phyloP scores from a whole-genome alignment of 768 basidiomycete genomes.

The Boletus barrowsii region DNA sequence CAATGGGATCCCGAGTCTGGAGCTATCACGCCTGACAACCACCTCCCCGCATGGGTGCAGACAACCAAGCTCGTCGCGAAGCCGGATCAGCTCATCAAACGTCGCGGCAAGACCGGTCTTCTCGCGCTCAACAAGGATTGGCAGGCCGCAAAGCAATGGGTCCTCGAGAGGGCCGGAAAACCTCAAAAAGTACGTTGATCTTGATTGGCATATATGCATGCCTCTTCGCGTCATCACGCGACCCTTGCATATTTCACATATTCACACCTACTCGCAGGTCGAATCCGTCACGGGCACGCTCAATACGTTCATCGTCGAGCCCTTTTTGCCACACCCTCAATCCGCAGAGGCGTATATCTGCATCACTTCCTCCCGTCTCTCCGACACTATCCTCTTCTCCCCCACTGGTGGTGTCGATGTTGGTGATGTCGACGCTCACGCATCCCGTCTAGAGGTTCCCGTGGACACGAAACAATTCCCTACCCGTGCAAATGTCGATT shows the following conservation, averaged over 20 bases:
- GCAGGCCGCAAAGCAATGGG: conserved; percentile 86
- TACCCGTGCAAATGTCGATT: conserved; percentile 71
- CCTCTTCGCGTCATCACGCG: conserved; percentile 24
- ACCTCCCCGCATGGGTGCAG: conserved; percentile 79
- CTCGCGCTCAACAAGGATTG: conserved; percentile 92
- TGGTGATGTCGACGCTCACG: conserved; percentile 97
- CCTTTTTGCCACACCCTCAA: conserved; percentile 94
- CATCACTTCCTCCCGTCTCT: conserved; percentile 92
- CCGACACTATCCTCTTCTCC: conserved; percentile 96
- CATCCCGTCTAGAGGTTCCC: conserved; percentile 81
- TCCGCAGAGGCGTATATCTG: conserved; percentile 98
- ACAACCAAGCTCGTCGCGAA: conserved; percentile 89
- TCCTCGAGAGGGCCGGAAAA: conserved; percentile 85
- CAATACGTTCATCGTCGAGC: conserved; percentile 97
- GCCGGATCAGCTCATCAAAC: conserved; percentile 99
- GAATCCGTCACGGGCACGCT: conserved; percentile 93
- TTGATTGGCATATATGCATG: conserved; percentile 1
- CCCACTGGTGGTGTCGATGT: conserved; percentile 99
- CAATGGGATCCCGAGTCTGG: conserved; percentile 76
- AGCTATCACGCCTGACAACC: conserved; percentile 53
- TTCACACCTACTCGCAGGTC: conserved; percentile 49
- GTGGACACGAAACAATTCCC: conserved; percentile 72
- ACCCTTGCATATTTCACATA: conserved; percentile 13
- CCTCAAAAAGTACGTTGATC: conserved; percentile 61
- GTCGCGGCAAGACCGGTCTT: conserved; percentile 96